phyloP scores from a whole-genome alignment of 768 basidiomycete species.

The Boletus reticuloceps region DNA sequence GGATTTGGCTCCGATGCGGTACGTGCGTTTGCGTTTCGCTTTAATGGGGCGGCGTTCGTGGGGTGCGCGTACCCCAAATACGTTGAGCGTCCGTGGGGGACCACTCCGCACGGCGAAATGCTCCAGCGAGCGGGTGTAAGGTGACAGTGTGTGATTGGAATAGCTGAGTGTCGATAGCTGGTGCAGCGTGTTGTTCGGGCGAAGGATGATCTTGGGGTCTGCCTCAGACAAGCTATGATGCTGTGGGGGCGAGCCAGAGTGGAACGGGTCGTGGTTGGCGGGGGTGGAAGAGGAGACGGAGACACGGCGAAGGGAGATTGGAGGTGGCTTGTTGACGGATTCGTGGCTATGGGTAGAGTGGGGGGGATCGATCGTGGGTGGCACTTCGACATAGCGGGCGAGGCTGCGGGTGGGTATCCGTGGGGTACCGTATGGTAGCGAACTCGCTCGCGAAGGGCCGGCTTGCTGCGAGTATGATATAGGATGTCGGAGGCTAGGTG shows the following conservation, averaged over 20 bases:
- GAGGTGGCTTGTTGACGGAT: slow-evolving; percentile 15
- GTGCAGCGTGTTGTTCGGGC: slow-evolving; percentile 75
- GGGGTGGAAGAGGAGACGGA: slow-evolving; percentile 30
- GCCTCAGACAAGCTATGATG: slow-evolving; percentile 34
- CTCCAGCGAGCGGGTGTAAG: slow-evolving; percentile 85
- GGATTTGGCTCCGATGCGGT: slow-evolving; percentile 48
- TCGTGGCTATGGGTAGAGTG: slow-evolving; percentile 16
- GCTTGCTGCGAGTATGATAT: slow-evolving; percentile 8
- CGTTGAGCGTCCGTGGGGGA: slow-evolving; percentile 53
- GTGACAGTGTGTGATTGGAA: slow-evolving; percentile 92
- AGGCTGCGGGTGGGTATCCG: slow-evolving; percentile 38
- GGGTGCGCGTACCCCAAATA: slow-evolving; percentile 32
- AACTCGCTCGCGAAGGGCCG: slow-evolving; percentile 31
- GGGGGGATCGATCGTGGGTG: slow-evolving; percentile 37
- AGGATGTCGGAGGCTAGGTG: not conserved
- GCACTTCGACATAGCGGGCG: slow-evolving; percentile 45
- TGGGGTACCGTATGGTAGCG: slow-evolving; percentile 4
- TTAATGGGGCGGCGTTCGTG: slow-evolving; percentile 58
- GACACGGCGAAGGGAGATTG: slow-evolving; percentile 29
- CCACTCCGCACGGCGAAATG: slow-evolving; percentile 93
- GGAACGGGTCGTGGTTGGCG: slow-evolving; percentile 31
- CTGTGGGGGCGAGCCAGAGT: slow-evolving; percentile 34
- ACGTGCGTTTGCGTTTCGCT: slow-evolving; percentile 74
- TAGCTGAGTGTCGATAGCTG: slow-evolving; percentile 83
- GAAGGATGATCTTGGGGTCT: slow-evolving; percentile 59